These are phyloP conservation scores for Rhizopogon sp. DNA, from an alignment of 768 basidiomycete genomes.

Conservation along the genomic window DNA sequence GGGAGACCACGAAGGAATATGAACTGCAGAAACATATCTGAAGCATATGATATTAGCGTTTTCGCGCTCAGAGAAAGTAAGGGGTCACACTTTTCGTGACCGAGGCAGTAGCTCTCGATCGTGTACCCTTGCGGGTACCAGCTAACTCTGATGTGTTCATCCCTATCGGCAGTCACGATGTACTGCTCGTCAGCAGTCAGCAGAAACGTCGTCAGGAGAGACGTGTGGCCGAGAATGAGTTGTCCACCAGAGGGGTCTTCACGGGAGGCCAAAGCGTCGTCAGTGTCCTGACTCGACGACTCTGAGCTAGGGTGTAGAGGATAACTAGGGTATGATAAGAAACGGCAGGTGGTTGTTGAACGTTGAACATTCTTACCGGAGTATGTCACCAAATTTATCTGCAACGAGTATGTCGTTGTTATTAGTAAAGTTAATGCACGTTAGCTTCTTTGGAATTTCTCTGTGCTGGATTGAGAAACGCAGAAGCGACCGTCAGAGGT, in stretches of 20 bases:
- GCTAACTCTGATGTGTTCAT: conserved; percentile 92
- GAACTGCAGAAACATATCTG: conserved; percentile 82
- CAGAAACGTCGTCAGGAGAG: conserved; percentile 70
- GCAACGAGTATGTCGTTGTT: conserved; percentile 71
- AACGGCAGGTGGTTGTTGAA: background rate
- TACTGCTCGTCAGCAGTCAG: conserved; percentile 63
- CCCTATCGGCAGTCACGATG: conserved; percentile 88
- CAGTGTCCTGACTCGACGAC: conserved; percentile 21
- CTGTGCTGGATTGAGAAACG: conserved; percentile 32
- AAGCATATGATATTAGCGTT: background rate
- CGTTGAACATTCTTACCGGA: conserved; percentile 45
- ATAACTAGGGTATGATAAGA: conserved; percentile 41
- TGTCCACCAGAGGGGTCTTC: conserved; percentile 66
- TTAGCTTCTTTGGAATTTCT: conserved; percentile 81
- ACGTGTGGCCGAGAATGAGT: conserved; percentile 84
- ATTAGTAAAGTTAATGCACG: conserved; percentile 56
- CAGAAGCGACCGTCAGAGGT: background rate
- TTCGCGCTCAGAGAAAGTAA: background rate
- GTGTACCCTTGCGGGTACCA: conserved; percentile 83
- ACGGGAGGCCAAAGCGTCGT: conserved; percentile 44
- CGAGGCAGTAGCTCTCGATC: conserved; percentile 85
- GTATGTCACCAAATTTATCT: conserved; percentile 95
- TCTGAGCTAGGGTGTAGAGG: conserved; percentile 36
- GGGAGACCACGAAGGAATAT: conserved; percentile 49
- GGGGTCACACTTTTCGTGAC: conserved; percentile 66